Evolutionary conservation across 2,329 filamentous ascomycete genomes (phyloP).

Genomic region (Colletotrichum caudatum): DNA sequence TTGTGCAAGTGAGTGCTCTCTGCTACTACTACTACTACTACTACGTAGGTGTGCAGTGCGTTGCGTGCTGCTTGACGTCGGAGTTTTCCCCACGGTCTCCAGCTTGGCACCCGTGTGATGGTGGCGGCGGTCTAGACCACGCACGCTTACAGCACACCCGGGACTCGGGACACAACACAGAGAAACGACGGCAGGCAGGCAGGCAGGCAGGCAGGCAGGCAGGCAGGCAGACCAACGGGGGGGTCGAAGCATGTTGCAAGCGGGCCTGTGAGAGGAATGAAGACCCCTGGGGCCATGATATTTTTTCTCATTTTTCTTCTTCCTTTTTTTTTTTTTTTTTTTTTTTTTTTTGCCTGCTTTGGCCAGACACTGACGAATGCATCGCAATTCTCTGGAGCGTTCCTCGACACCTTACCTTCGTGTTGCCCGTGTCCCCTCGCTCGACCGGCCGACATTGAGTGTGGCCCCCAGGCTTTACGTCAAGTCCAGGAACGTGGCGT

Average conservation of each 20-base stretch:
- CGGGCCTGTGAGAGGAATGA: background rate
- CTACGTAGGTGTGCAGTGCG: background rate
- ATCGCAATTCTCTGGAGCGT: background rate
- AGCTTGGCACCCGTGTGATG: background rate
- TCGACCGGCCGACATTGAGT: background rate
- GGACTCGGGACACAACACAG: background rate
- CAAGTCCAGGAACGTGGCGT: conserved; percentile 39
- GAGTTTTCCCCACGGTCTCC: conserved; percentile 20
- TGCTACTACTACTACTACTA: too few species aligned
- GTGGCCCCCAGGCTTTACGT: conserved; percentile 25
- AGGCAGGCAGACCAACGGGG: background rate
- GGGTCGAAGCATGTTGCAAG: conserved; percentile 12
- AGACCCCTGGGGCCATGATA: background rate
- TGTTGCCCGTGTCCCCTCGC: conserved; percentile 2
- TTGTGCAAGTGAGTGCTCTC: background rate
- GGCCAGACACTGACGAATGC: background rate
- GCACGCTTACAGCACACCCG: background rate
- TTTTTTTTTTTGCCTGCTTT: background rate
- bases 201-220: too few species aligned
- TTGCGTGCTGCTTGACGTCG: background rate
- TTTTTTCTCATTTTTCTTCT: too few species aligned
- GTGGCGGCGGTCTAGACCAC: conserved; percentile 25
- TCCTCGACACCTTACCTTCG: background rate
- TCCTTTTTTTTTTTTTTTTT: too few species aligned
- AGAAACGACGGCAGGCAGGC: background rate